Evolutionary conservation across 2,329 filamentous ascomycete genomes (phyloP), one percentile per base, ranked within the genome.

Genomic region (Byssoonygena ceratinophila): DNA sequence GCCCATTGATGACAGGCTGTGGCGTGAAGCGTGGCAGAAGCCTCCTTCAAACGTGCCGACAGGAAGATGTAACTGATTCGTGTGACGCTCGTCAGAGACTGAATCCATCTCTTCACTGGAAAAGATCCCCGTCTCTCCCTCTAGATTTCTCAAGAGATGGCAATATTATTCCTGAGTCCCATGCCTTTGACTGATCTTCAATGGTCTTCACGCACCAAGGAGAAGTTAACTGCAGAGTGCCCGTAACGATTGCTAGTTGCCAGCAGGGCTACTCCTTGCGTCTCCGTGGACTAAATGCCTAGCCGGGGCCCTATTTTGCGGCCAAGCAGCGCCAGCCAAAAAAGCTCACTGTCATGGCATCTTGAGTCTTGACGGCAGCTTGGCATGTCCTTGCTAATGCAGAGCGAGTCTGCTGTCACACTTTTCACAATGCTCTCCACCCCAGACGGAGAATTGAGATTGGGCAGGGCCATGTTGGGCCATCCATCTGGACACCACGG

Each of bases 1-100:
- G 18, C n/a, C n/a, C 14, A n/a, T 8, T 5, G 9, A 31, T 31
- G 14, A 12, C 18, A 16, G 14, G 16, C 34, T 49, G 46, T 49
- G 36, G 46, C 46, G 32, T 14, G n/a, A 22, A 31, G 22, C 46
- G 34, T 40, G 46, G 46, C 46, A 48, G 46, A 34, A 18, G 23
- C 29, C 11, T 29, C 32, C 45, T 47, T 47, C 45, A 47, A 47
- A 47, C 45, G n/a, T 11, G 45, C 31, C 20, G 7, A 6, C 14
- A 34, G 20, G 18, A 27, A 27, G 41, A 45, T 45, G 25, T 16
- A 37, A 36, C 31, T 47, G 4, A 16, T 23, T 16, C 23, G 11
- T 43, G 22, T 18, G 40, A 29, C 22, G 14, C 14, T 16, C 40
- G 40, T 43, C 23, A 29, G 40, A 43, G 40, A 29, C 23, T 43